A percentile compares a stretch with the other conserved stretches of the same genome.
These are phyloP conservation scores for Pseudohalonectria lignicola DNA, from an alignment of 2,329 filamentous ascomycete genomes.

Conservation along the genomic window DNA sequence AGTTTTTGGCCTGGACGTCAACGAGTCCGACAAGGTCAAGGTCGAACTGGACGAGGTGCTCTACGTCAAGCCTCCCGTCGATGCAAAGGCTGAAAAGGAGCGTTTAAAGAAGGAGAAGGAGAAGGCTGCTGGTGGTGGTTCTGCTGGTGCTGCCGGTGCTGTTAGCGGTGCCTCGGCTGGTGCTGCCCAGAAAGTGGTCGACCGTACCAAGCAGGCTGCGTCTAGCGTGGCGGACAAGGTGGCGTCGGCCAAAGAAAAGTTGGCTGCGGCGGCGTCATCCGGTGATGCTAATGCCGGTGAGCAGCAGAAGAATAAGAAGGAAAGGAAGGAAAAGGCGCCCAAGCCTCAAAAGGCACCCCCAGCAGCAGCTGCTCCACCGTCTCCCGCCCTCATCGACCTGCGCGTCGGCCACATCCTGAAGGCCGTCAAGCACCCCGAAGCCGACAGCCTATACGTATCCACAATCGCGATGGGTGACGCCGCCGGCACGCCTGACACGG, in stretches of 20 bases:
- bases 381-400: constrained; percentile 82
- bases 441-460: constrained; percentile 89
- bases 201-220: constrained; percentile 50
- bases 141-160: constrained; percentile 51
- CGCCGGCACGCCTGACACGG: constrained; percentile 76
- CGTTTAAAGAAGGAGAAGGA: constrained; percentile 94
- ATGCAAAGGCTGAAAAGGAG: constrained; percentile 93
- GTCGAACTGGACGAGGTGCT: constrained; percentile 73
- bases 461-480: constrained; percentile 92
- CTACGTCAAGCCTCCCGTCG: constrained; percentile 79
- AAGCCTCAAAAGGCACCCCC: constrained; percentile 60
- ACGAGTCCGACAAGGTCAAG: constrained; percentile 62
- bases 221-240: constrained; percentile 39
- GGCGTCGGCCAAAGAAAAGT: constrained; percentile 35
- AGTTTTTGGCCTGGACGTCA: constrained; percentile 59
- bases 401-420: constrained; percentile 96
- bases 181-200: constrained; percentile 37
- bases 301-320: constrained; percentile 80
- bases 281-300: constrained; percentile 18
- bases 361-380: constrained; percentile 66
- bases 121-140: constrained; percentile 45
- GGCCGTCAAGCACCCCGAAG: constrained; percentile 89
- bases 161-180: constrained; percentile 29
- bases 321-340: constrained; percentile 82
- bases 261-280: constrained; percentile 25